A percentile compares a stretch with the other conserved stretches of the same genome.
phyloP scores from a whole-genome alignment of 306 rosid species.

The Lathyrus oleraceus region DNA sequence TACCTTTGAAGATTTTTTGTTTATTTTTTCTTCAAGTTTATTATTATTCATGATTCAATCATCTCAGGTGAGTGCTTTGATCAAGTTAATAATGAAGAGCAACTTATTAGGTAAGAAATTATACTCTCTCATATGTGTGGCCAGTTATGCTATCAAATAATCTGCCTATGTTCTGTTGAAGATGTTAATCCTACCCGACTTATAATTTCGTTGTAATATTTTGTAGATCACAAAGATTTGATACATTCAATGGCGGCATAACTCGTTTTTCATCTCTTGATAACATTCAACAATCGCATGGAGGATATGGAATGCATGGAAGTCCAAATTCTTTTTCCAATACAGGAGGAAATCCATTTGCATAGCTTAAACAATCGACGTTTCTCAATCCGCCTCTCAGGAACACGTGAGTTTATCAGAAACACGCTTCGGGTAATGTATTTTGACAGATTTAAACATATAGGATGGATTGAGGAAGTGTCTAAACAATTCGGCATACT shows the following conservation, averaged over 20 bases:
- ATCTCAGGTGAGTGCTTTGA: conserved; percentile 57
- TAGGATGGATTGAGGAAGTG: no score
- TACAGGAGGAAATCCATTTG: conserved; percentile 71
- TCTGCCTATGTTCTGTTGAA: neutral
- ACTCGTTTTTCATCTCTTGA: conserved; percentile 34
- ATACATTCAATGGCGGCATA: conserved; percentile 35
- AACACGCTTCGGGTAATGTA: neutral
- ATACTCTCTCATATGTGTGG: no score
- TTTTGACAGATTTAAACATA: no score
- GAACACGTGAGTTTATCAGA: no score
- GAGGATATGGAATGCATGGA: conserved; percentile 31
- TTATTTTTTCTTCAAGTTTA: conserved; percentile 19
- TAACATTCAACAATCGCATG: conserved; percentile 40
- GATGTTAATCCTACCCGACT: conserved; percentile 1
- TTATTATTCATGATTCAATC: conserved; percentile 30
- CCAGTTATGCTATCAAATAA: neutral
- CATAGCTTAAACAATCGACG: conserved; percentile 28
- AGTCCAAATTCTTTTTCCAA: conserved; percentile 40
- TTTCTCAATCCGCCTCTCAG: neutral
- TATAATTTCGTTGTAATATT: conserved; percentile 12
- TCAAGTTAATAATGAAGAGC: conserved; percentile 45
- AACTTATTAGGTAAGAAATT: conserved; percentile 46
- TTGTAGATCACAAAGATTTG: conserved; percentile 44
- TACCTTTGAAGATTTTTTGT: conserved; percentile 8
- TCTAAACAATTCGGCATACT: neutral